Base-by-base conservation (phyloP, 495 filamentous ascomycete genomes). In the Penicillium bialowiezense region DNA sequence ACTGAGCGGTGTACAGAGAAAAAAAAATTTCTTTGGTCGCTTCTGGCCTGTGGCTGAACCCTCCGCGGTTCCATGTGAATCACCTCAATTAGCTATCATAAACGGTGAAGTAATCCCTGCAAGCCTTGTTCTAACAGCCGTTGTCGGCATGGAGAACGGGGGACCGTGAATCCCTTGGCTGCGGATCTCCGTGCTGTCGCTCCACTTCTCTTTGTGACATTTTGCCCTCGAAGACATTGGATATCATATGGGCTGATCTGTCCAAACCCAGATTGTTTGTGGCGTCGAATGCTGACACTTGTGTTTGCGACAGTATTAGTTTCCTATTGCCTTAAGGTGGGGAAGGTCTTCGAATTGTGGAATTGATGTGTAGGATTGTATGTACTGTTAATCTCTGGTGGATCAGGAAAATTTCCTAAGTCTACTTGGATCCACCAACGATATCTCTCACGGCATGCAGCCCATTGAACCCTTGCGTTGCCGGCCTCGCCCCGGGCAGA, bases 11-110 rank as follows among this genome's bases (percentile, higher is more conserved):
- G 29, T 41, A 32, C 24, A 14, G 18, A 23, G 42, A 21, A 13
- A 29, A 5, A 14, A 14, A 21, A 12, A 13, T 13, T 24, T 44
- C n/a, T n/a, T 42, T 48, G 36, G 42, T 26, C 12, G 23, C 24
- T 24, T 17, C 15, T 40, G 1, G 38, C 13, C 42, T 24, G 9
- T 45, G 54, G 31, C 18, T 54, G 35, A 53, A 39, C 33, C 50
- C 41, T 54, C 46, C 14, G 28, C 41, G 50, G 41, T 39, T 13
- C 41, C 51, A 50, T 50, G 41, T 43, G 39, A 54, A 41, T 23
- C 38, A 34, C 24, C 26, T 39, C 32, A 14, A 54, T 20, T 28
- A 6, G 12, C 34, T 17, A 17, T 24, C 15, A 14, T 37, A 10
- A 14, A 37, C 19, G 18, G 29, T 17, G 12, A 43, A 28, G 14